Conservation (phyloP, 2,329 filamentous ascomycete species). For the Hypomyces perniciosus region DNA sequence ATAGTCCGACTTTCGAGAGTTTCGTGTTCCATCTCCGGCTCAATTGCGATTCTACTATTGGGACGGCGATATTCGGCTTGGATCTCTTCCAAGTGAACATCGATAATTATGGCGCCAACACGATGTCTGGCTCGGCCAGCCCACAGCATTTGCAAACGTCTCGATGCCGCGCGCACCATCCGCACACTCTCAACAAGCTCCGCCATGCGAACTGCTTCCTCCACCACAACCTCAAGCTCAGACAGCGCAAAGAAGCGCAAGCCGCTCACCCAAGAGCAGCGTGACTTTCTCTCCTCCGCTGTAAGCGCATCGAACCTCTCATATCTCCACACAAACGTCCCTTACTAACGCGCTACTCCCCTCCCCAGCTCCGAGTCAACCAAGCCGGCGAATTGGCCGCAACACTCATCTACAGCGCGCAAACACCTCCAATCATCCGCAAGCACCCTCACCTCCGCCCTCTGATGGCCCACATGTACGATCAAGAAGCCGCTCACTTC, state of each 20-base stretch:
- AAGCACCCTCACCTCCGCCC: conserved; percentile 82
- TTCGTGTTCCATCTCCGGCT: background rate
- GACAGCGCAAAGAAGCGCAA: conserved; percentile 37
- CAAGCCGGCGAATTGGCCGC: conserved; percentile 97
- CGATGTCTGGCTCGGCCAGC: conserved; percentile 15
- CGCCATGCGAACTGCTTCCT: conserved; percentile 13
- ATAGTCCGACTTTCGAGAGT: conserved; percentile 6
- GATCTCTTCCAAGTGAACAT: background rate
- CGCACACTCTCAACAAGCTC: conserved; percentile 15
- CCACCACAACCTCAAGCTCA: conserved; percentile 6
- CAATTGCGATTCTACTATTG: too few relatives aligned
- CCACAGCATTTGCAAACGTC: conserved; percentile 2
- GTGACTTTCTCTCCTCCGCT: conserved; percentile 69
- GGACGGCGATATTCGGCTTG: too few relatives aligned
- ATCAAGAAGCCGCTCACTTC: conserved; percentile 88
- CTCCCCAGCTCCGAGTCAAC: conserved; percentile 73
- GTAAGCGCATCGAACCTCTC: conserved; percentile 34
- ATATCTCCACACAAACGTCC: background rate
- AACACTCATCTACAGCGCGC: conserved; percentile 85
- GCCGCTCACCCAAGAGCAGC: conserved; percentile 63
- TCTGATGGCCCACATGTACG: conserved; percentile 96
- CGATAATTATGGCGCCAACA: conserved; percentile 15
- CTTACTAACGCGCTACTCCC: background rate
- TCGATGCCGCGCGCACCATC: conserved; percentile 10
- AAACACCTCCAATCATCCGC: conserved; percentile 73